phyloP scores from a whole-genome alignment of 192 early-diverging fungal species.

The Pecoramyces ruminantium region DNA sequence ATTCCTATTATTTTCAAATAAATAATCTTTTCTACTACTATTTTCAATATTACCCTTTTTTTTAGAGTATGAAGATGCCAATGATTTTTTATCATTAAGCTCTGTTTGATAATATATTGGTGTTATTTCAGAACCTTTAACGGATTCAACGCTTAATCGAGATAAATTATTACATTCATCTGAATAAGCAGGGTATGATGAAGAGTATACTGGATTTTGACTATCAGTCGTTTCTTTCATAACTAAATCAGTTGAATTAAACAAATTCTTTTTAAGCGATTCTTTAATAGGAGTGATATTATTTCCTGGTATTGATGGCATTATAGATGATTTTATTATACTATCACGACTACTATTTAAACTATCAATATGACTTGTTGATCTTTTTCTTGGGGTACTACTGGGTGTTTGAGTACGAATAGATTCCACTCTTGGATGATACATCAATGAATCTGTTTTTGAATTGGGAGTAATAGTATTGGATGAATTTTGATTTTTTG shows the following conservation, averaged over 20 bases:
- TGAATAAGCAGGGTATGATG: not conserved
- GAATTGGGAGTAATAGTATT: not conserved
- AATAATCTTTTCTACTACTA: too few species aligned
- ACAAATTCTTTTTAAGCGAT: not conserved
- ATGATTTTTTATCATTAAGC: not conserved
- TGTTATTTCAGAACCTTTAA: not conserved
- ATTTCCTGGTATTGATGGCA: not conserved
- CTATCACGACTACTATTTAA: not conserved
- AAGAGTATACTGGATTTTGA: not conserved
- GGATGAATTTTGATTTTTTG: not conserved
- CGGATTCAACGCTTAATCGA: not conserved
- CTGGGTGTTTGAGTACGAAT: not conserved
- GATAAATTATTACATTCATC: not conserved
- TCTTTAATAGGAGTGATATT: not conserved
- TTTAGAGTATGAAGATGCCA: not conserved
- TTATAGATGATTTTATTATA: not conserved
- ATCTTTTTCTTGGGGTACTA: not conserved
- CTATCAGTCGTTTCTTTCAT: not conserved
- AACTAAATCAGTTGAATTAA: not conserved
- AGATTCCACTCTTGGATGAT: not conserved
- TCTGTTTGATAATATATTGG: not conserved
- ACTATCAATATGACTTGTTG: not conserved
- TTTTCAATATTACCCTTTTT: not conserved
- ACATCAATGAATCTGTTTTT: not conserved
- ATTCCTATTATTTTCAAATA: too few species aligned